These are phyloP conservation scores for Amphibolis antarctica DNA, from an alignment of 106 monocot genomes.

Conservation along the genomic window DNA sequence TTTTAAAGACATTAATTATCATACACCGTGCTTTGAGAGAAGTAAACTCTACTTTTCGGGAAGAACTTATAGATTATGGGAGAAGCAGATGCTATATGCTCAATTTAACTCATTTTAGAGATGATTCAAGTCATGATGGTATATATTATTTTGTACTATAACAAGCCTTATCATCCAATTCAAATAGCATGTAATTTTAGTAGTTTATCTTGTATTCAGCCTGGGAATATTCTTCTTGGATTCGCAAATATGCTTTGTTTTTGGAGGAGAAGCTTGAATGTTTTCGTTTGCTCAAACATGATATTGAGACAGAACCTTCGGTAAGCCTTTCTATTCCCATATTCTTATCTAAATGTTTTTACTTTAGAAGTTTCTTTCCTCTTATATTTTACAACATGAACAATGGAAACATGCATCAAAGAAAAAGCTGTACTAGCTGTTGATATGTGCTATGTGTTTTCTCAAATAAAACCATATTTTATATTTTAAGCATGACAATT, in stretches of 20 bases:
- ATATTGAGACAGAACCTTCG: slow-evolving; percentile 68
- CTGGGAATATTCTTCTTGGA: slow-evolving; percentile 96
- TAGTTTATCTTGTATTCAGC: slow-evolving; percentile 37
- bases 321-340: slow-evolving; percentile 20
- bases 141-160: slow-evolving; percentile 1
- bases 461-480: too few relatives aligned
- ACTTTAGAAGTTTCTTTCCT: too few relatives aligned
- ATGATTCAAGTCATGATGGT: slow-evolving; percentile 96
- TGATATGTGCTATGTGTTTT: too few relatives aligned
- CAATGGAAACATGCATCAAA: too few relatives aligned
- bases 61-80: slow-evolving; percentile 95
- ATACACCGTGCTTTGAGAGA: slow-evolving; percentile 95
- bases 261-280: slow-evolving; percentile 97
- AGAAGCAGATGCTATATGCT: slow-evolving; percentile 74
- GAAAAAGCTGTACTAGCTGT: too few relatives aligned
- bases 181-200: background rate
- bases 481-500: too few relatives aligned
- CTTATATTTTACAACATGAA: too few relatives aligned
- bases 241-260: slow-evolving; percentile 79
- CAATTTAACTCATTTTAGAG: slow-evolving; percentile 86
- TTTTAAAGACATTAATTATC: slow-evolving; percentile 78
- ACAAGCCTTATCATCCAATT: background rate
- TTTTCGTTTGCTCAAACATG: slow-evolving; percentile 70
- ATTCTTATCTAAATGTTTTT: background rate
- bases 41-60: slow-evolving; percentile 86